These are phyloP conservation scores for Puccinia coronata DNA, from an alignment of 1,284 basidiomycete species.

Conservation along the genomic window DNA sequence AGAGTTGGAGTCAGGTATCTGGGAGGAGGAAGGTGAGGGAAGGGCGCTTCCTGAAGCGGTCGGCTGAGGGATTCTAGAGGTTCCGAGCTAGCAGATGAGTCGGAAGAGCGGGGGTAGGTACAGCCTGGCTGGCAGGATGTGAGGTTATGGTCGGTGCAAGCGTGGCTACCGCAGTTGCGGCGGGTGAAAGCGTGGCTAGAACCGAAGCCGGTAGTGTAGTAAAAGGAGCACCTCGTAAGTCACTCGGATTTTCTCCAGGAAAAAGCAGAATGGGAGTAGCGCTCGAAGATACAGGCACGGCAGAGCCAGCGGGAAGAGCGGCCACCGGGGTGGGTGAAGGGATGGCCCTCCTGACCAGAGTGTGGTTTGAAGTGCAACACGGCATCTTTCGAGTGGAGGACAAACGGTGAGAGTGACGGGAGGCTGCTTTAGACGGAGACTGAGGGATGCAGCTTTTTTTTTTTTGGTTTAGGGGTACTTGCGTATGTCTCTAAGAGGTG, in stretches of 20 bases:
- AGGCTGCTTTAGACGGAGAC: not conserved
- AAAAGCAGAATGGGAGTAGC: constrained; percentile 5
- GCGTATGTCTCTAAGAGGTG: not conserved
- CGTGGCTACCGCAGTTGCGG: not conserved
- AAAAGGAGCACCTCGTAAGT: constrained; percentile 19
- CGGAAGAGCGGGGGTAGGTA: not conserved
- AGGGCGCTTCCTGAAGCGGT: not conserved
- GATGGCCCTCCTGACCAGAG: not conserved
- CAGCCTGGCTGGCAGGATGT: not conserved
- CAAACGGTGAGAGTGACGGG: not conserved
- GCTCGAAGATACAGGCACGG: not conserved
- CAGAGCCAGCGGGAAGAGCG: not conserved
- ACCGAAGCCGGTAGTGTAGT: constrained; percentile 1
- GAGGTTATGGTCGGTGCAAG: not conserved
- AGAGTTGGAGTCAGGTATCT: not conserved
- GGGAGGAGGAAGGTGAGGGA: not conserved
- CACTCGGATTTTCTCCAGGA: constrained; percentile 36
- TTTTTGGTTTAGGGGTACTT: not conserved
- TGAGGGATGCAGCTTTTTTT: constrained; percentile 14
- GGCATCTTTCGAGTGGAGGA: not conserved
- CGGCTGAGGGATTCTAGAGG: not conserved
- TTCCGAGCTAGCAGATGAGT: not conserved
- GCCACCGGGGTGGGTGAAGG: constrained; percentile 3
- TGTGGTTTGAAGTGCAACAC: constrained; percentile 6
- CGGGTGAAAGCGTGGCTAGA: not conserved